Evolutionary conservation across 257 asterid genomes (phyloP), one percentile per base, ranked within the genome.

Genomic region (Fraxinus cuspidata): DNA sequence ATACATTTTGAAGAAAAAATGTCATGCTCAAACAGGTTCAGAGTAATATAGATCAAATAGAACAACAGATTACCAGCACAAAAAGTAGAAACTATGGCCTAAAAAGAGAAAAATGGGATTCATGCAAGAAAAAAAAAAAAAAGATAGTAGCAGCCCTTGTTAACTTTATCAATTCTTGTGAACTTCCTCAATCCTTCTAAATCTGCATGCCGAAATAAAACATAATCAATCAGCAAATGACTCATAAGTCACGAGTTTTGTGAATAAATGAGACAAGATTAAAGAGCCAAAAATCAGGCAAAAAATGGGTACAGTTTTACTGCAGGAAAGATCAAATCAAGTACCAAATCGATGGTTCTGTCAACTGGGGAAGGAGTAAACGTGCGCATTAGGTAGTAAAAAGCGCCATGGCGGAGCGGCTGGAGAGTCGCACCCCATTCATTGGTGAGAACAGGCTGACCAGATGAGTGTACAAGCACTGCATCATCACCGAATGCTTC

Each of bases 401-500:
- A 90, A 0, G 92, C 89, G 27, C 96, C 97, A 82, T 90, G 91
- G 81, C 87, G 94, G 19, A 94, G 92, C 7, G 99, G 97, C 44
- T 88, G 89, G 9, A 88, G 51, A 0, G 99, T 91, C 4, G 89
- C 11, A 0, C 99, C 99, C 97, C 97, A 92, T 40, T 89, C 97
- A 70, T 94, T 84, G 78, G 92, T 90, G 70, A 88, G 60, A 49
- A 94, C 96, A 1, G 97, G 92, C 72, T 90, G 96, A 42, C 97
- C 99, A 38, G 97, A 72, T 1, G 97, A 83, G 49, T 93, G 89
- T 23, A 96, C 58, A 23, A 96, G 90, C 72, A 90, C 82, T 0
- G 96, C 98, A 71, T 90, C 98, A 3, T 93, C 93, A 0, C 99
- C 99, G n/a, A 96, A 96, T 27, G 94, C 92, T 71, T 91, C 97